phyloP scores from a whole-genome alignment of 2,329 filamentous ascomycete genomes.

The Xylaria sp. region DNA sequence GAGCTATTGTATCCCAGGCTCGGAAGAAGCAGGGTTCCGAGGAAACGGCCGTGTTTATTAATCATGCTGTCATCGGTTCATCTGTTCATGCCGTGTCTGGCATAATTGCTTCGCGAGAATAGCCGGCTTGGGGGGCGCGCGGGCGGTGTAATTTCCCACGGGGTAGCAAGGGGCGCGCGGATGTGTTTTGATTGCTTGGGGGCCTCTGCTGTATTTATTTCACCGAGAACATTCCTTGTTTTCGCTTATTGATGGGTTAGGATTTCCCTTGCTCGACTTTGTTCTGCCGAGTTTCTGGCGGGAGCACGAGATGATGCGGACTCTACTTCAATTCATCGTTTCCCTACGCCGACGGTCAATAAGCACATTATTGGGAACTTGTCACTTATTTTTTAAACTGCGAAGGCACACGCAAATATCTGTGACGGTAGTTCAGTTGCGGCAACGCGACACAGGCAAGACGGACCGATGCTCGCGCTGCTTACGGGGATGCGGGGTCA shows the following conservation, averaged over 20 bases:
- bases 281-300: background rate
- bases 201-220: background rate
- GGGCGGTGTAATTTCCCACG: background rate
- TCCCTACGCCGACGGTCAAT: too few species aligned
- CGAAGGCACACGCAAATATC: too few species aligned
- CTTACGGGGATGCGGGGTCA: too few species aligned
- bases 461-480: too few species aligned
- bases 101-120: slow-evolving; percentile 30
- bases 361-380: too few species aligned
- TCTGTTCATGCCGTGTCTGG: slow-evolving; percentile 22
- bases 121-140: slow-evolving; percentile 21
- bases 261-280: background rate
- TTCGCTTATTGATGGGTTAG: background rate
- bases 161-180: slow-evolving; percentile 1
- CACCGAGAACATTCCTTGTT: background rate
- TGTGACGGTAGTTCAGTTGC: too few species aligned
- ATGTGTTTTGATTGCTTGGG: background rate
- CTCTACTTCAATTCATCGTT: too few species aligned
- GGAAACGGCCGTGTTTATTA: slow-evolving; percentile 6
- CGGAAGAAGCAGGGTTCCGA: slow-evolving; percentile 1
- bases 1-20: background rate
- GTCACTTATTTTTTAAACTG: too few species aligned
- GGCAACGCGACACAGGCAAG: too few species aligned
- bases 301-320: too few species aligned
- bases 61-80: slow-evolving; percentile 1